phyloP scores from a whole-genome alignment of 495 filamentous ascomycete species.

The Cryomyces antarcticus region DNA sequence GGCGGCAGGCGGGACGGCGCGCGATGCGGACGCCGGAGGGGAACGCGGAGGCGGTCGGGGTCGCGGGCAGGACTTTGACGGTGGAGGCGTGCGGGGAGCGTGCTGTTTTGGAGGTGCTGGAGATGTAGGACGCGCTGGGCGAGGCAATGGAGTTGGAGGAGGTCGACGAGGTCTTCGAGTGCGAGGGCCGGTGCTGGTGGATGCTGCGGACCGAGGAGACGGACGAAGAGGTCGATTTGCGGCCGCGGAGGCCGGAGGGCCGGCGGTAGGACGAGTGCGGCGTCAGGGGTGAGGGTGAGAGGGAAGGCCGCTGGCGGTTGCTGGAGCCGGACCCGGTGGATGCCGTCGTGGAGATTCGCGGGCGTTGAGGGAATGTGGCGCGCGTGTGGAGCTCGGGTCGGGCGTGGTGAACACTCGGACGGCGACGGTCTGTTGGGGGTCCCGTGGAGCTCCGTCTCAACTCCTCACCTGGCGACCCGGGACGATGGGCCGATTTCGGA shows the following conservation, averaged over 20 bases:
- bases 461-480: neutral
- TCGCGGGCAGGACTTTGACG: constrained; percentile 84
- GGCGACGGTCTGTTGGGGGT: constrained; percentile 5
- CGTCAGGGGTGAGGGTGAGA: constrained; percentile 78
- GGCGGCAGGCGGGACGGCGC: constrained; percentile 31
- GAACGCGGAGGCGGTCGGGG: constrained; percentile 59
- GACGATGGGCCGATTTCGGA: neutral
- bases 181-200: constrained; percentile 56
- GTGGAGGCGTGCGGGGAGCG: constrained; percentile 62
- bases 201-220: constrained; percentile 84
- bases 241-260: constrained; percentile 58
- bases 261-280: constrained; percentile 69
- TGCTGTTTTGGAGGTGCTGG: constrained; percentile 23
- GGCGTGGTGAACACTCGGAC: constrained; percentile 2
- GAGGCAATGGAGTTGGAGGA: constrained; percentile 57
- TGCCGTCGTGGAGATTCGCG: constrained; percentile 14
- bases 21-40: constrained; percentile 77
- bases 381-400: constrained; percentile 14
- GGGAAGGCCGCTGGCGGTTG: constrained; percentile 47
- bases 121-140: constrained; percentile 28
- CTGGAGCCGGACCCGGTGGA: constrained; percentile 21
- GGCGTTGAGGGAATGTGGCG: constrained; percentile 9
- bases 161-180: constrained; percentile 86
- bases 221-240: constrained; percentile 92
- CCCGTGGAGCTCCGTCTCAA: constrained; percentile 6